Conservation (phyloP, 176 grass and related monocot genomes). For the Echinochloa phyllopogon region DNA sequence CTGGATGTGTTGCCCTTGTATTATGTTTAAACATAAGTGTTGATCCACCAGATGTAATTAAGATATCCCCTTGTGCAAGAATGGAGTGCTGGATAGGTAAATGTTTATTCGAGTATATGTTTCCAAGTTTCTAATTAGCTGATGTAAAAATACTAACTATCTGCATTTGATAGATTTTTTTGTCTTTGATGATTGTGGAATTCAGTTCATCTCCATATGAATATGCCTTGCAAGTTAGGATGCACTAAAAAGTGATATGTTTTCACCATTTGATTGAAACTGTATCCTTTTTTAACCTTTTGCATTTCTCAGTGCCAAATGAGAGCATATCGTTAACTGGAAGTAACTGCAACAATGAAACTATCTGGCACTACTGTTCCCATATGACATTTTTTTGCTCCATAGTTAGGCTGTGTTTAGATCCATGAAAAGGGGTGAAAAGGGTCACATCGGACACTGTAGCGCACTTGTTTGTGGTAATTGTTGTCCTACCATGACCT, state of each 20-base stretch:
- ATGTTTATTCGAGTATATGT: conserved; percentile 21
- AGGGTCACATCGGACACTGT: no score
- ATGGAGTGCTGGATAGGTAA: conserved; percentile 99
- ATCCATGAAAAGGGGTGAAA: no score
- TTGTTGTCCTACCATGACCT: no score
- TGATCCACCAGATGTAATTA: conserved; percentile 97
- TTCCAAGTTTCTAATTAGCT: conserved; percentile 17
- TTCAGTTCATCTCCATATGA: neutral
- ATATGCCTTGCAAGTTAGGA: neutral
- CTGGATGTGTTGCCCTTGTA: conserved; percentile 93
- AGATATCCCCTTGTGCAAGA: conserved; percentile 97
- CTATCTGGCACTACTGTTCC: neutral
- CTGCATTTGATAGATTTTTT: conserved; percentile 36
- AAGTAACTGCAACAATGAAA: conserved; percentile 6
- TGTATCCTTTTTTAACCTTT: conserved; percentile 8
- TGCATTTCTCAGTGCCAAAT: conserved; percentile 27
- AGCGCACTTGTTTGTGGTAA: no score
- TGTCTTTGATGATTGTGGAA: conserved; percentile 10
- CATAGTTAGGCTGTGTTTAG: no score
- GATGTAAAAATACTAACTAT: neutral
- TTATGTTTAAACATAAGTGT: conserved; percentile 99
- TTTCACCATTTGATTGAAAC: conserved; percentile 24
- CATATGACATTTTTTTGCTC: neutral
- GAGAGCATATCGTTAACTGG: neutral
- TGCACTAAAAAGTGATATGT: conserved; percentile 1